Base-by-base conservation (phyloP, 371 early-diverging fungal genomes). In the Mortierella sp. region DNA sequence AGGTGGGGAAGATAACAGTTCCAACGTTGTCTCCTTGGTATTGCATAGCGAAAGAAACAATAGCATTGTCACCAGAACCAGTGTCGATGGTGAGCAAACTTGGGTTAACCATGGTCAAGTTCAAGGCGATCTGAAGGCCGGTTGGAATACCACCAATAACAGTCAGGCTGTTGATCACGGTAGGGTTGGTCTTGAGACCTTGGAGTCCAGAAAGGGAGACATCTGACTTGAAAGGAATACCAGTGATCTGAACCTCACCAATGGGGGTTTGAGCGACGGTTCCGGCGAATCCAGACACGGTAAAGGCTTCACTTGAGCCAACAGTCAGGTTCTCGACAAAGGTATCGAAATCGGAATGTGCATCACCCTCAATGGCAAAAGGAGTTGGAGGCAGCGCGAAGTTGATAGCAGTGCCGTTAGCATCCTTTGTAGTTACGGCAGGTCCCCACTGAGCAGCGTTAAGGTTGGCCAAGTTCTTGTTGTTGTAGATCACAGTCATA, bases 181-280 rank as follows among this genome's bases (percentile, higher is more conserved):
- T 84, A 24, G 90, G 88, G 4, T 87, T 71, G 33, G 84, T 83
- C 83, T 87, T 87, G 60, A 92, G 73, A 65, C 88, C 89, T 72
- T 89, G 88, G 57, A 92, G 84, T 63, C 92, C 92, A 36, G 83
- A 72, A 33, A 92, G 75, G 52, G 75, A 57, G 5, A 89, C 87
- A 38, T 85, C 85, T 7, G 88, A 87, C 33, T 84, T 84, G 76
- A 92, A 88, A 33, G 88, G 84, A 45, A 92, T 87, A 16, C 88
- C 88, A 33, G 82, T 58, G 58, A 90, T 82, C 11, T 67, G 77
- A 32, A 92, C 84, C 55, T 84, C 72, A 63, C 92, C 92, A 61
- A 90, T 85, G 32, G 92, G 85, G 5, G 91, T 92, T 33, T 57
- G 41, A 8, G 87, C 87, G 48, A 85, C 83, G 53, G 88, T 87